These are phyloP conservation scores for Suillus spraguei DNA, from an alignment of 768 basidiomycete genomes.

Conservation along the genomic window DNA sequence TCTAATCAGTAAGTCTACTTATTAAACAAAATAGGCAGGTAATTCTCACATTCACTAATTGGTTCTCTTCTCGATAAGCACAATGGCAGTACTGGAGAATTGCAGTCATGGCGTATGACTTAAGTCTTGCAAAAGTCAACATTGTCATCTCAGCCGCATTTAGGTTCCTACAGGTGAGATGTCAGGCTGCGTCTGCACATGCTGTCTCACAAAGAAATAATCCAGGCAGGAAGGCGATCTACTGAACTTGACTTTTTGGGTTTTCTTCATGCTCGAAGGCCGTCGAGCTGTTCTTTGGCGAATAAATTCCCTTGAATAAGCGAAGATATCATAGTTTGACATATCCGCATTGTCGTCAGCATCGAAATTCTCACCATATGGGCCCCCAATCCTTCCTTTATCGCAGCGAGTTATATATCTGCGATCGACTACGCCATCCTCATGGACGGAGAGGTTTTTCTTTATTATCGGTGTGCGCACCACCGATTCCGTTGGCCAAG, in stretches of 20 bases:
- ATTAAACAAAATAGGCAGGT: neutral
- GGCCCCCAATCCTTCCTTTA: slow-evolving; percentile 11
- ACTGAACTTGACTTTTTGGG: slow-evolving; percentile 33
- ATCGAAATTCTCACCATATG: neutral
- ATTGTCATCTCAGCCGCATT: neutral
- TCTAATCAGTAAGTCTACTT: neutral
- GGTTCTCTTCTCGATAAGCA: too few species aligned
- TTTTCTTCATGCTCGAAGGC: slow-evolving; percentile 29
- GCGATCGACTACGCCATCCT: slow-evolving; percentile 28
- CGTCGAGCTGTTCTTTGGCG: slow-evolving; percentile 22
- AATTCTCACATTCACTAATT: slow-evolving; percentile 6
- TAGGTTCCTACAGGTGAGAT: slow-evolving; percentile 7
- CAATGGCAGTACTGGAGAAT: too few species aligned
- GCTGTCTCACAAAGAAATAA: slow-evolving; percentile 36
- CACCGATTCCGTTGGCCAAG: neutral
- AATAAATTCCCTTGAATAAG: slow-evolving; percentile 27
- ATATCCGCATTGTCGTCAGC: slow-evolving; percentile 13
- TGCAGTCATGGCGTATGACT: slow-evolving; percentile 21
- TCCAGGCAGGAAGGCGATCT: slow-evolving; percentile 35
- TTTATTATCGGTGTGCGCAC: slow-evolving; percentile 24
- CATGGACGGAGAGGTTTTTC: slow-evolving; percentile 22
- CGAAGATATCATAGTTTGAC: slow-evolving; percentile 7
- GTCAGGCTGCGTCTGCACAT: slow-evolving; percentile 21
- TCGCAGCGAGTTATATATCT: slow-evolving; percentile 11
- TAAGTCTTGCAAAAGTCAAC: slow-evolving; percentile 39